These are phyloP conservation scores for Coniochaeta sp. DNA, from an alignment of 2,329 filamentous ascomycete genomes.

Conservation along the genomic window DNA sequence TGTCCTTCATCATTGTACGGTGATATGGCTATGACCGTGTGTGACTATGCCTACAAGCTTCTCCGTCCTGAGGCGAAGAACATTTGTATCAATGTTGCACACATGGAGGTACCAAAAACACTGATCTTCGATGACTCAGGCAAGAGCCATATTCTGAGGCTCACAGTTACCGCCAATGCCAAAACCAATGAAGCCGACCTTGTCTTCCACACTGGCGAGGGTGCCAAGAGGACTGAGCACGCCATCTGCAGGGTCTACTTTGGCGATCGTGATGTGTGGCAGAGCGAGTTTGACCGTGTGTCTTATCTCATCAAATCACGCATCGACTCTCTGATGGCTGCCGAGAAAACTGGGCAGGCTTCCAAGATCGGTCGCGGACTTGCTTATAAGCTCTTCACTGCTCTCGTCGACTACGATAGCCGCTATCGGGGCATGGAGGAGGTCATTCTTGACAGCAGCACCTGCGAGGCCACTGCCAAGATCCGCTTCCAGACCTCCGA, in stretches of 20 bases:
- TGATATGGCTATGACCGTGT: conserved; percentile 44
- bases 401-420: conserved; percentile 47
- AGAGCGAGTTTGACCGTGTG: conserved; percentile 57
- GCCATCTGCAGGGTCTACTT: conserved; percentile 55
- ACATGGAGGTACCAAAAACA: conserved; percentile 64
- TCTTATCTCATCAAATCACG: conserved; percentile 62
- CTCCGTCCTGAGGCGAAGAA: conserved; percentile 46
- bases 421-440: conserved; percentile 51
- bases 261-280: conserved; percentile 52
- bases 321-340: conserved; percentile 49
- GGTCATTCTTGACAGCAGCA: conserved; percentile 43
- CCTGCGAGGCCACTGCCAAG: conserved; percentile 33
- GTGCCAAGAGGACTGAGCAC: conserved; percentile 51
- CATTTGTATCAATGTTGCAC: conserved; percentile 54
- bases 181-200: conserved; percentile 46
- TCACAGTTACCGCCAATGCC: conserved; percentile 53
- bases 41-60: conserved; percentile 61
- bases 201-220: conserved; percentile 52
- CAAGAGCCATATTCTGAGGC: conserved; percentile 49
- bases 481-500: conserved; percentile 38
- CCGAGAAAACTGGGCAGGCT: conserved; percentile 56
- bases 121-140: conserved; percentile 48
- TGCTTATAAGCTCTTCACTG: conserved; percentile 63
- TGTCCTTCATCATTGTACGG: conserved; percentile 48
- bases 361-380: conserved; percentile 68